Evolutionary conservation across 2,329 filamentous ascomycete species (phyloP).

Genomic region (Aspergillus melleus): DNA sequence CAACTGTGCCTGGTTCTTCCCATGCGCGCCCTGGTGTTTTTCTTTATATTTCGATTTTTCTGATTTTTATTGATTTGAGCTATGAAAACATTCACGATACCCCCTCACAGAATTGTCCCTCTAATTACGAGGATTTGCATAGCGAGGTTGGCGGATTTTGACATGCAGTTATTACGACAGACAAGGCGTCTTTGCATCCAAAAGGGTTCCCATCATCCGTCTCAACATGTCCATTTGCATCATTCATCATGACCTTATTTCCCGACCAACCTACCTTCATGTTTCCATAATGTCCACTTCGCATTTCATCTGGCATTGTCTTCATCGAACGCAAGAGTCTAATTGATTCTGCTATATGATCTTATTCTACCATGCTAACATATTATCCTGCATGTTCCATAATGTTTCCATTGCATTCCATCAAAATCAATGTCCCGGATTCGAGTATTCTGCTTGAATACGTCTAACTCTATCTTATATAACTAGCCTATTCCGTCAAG

Average conservation of each 20-base stretch:
- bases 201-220: constrained; percentile 15
- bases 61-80: constrained; percentile 15
- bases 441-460: not conserved
- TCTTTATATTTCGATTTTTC: not conserved
- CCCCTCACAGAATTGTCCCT: constrained; percentile 32
- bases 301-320: constrained; percentile 12
- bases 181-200: constrained; percentile 35
- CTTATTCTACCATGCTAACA: not conserved
- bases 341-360: not conserved
- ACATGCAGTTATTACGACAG: constrained; percentile 35
- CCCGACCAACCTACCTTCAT: constrained; percentile 10
- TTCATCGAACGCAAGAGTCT: not conserved
- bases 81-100: constrained; percentile 37
- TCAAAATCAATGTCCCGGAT: not conserved
- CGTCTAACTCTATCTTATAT: no score
- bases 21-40: not conserved
- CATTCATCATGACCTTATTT: constrained; percentile 8
- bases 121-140: constrained; percentile 37
- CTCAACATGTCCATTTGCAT: constrained; percentile 8
- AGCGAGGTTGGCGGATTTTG: constrained; percentile 39
- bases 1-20: not conserved
- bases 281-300: constrained; percentile 6
- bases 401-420: not conserved
- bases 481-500: no score
- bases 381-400: not conserved